These are phyloP conservation scores for Leersia perrieri DNA, from an alignment of 176 grass and related monocot genomes.

Conservation along the genomic window DNA sequence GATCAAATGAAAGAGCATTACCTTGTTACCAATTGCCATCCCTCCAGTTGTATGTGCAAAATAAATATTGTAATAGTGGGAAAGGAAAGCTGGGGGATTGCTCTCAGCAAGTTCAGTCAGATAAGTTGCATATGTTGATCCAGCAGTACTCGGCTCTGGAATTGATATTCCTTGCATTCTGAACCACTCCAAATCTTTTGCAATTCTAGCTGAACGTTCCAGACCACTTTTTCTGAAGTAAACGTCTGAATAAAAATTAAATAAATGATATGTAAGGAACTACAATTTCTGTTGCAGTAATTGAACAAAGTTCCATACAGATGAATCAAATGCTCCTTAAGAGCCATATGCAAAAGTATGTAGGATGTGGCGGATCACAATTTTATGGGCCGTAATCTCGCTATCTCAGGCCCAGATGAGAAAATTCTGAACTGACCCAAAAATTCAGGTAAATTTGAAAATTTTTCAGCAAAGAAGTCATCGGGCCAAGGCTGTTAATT, in stretches of 20 bases:
- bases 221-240: constrained; percentile 74
- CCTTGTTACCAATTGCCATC: constrained; percentile 70
- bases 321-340: neutral
- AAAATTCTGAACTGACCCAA: no score
- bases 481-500: no score
- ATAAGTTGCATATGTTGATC: constrained; percentile 78
- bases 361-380: no score
- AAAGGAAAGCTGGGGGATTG: constrained; percentile 76
- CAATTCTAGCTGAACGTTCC: constrained; percentile 59
- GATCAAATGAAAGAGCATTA: constrained; percentile 30
- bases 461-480: no score
- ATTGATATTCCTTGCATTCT: constrained; percentile 63
- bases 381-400: no score
- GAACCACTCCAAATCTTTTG: constrained; percentile 85
- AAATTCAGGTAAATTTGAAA: no score
- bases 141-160: constrained; percentile 60
- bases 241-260: constrained; percentile 63
- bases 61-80: constrained; percentile 97
- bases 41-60: constrained; percentile 87
- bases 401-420: neutral
- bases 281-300: neutral
- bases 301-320: neutral
- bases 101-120: constrained; percentile 65
- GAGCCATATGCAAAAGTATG: neutral
- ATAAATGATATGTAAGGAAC: constrained; percentile 21